A percentile compares a stretch with the other conserved stretches of the same genome.
phyloP scores from a whole-genome alignment of 805 yeast genomes.

The Yarrowia alimentaria region DNA sequence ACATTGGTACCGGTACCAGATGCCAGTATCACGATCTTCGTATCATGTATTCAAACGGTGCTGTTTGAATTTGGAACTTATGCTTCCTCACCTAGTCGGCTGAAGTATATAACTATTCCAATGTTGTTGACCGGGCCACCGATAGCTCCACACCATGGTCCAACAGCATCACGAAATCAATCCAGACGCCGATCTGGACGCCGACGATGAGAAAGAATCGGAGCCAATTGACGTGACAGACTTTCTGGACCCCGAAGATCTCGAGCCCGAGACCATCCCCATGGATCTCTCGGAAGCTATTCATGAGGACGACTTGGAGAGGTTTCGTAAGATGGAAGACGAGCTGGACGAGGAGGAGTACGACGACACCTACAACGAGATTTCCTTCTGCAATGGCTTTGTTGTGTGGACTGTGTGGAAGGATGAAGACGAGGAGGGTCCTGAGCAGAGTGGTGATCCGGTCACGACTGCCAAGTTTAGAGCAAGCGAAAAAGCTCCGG shows the following conservation, averaged over 20 bases:
- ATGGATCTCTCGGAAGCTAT: constrained; percentile 12
- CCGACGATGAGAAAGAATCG: constrained; percentile 12
- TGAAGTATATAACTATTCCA: too few relatives aligned
- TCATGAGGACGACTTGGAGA: constrained; percentile 9
- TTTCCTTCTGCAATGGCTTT: not conserved
- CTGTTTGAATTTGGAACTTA: too few relatives aligned
- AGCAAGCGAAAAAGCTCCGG: constrained; percentile 7
- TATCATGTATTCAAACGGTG: too few relatives aligned
- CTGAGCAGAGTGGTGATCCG: not conserved
- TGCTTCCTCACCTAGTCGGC: too few relatives aligned
- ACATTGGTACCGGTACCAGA: too few relatives aligned
- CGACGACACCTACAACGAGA: constrained; percentile 19
- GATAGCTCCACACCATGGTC: not conserved
- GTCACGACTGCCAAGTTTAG: constrained; percentile 2
- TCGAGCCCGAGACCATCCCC: constrained; percentile 16
- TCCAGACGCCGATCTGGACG: constrained; percentile 19
- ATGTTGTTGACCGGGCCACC: too few relatives aligned
- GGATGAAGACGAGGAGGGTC: constrained; percentile 17
- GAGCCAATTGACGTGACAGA: constrained; percentile 8
- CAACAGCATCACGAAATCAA: constrained; percentile 7
- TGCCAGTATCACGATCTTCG: too few relatives aligned
- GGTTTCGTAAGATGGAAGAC: constrained; percentile 12
- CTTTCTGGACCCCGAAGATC: constrained; percentile 12
- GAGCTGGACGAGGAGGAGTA: constrained; percentile 18
- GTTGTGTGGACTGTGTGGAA: constrained; percentile 16